phyloP scores from a whole-genome alignment of 2,329 filamentous ascomycete species.

The Penicillium oxalicum region DNA sequence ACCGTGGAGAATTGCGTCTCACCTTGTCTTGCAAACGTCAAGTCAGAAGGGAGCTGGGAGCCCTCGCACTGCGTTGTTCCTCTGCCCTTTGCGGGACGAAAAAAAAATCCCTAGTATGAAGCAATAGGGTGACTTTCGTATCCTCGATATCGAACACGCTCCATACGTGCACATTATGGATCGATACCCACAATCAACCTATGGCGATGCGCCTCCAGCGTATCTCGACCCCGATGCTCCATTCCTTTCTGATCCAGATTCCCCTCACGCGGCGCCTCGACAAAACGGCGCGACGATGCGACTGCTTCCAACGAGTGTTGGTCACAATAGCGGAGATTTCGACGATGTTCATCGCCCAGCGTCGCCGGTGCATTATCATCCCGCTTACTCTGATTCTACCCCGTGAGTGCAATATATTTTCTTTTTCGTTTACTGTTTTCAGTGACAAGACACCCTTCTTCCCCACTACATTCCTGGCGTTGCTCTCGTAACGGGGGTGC shows the following conservation, averaged over 20 bases:
- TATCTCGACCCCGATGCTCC: conserved; percentile 31
- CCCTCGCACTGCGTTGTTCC: too few species aligned
- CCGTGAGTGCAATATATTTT: conserved; percentile 31
- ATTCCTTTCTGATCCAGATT: conserved; percentile 27
- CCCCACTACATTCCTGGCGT: conserved; percentile 19
- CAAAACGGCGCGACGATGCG: conserved; percentile 41
- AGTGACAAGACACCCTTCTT: conserved; percentile 11
- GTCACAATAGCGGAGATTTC: conserved; percentile 31
- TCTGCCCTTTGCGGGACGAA: too few species aligned
- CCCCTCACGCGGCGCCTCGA: conserved; percentile 20
- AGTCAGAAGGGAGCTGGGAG: too few species aligned
- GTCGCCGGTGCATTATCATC: conserved; percentile 26
- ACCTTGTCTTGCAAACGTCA: conserved; percentile 1
- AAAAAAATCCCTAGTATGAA: conserved; percentile 12
- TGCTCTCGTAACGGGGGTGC: conserved; percentile 18
- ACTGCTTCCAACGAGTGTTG: conserved; percentile 36
- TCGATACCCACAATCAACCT: conserved; percentile 29
- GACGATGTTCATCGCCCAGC: conserved; percentile 21
- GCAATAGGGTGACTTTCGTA: conserved; percentile 7
- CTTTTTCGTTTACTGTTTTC: conserved; percentile 4
- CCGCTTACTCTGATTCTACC: conserved; percentile 23
- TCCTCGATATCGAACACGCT: conserved; percentile 10
- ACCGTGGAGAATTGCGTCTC: conserved; percentile 7
- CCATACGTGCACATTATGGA: conserved; percentile 18
- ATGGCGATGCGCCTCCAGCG: conserved; percentile 41